Conservation (phyloP, 1,139 yeast species). For the Saccharomyces uvarum region DNA sequence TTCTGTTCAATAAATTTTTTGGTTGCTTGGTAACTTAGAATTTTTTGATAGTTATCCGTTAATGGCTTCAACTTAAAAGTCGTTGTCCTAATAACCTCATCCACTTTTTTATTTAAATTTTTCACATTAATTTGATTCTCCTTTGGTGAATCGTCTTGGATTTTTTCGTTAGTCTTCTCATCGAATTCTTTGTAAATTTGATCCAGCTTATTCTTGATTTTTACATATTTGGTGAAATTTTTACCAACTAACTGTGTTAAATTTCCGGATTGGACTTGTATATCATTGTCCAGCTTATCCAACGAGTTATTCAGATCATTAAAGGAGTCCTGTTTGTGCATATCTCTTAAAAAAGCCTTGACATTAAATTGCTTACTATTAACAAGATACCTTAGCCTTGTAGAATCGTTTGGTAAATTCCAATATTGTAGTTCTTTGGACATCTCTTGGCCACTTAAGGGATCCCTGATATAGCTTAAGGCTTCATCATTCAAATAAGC, state of each 20-base stretch:
- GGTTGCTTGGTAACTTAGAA: constrained; percentile 51
- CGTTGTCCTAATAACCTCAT: constrained; percentile 46
- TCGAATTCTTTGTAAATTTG: constrained; percentile 47
- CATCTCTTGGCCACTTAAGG: constrained; percentile 45
- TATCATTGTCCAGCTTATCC: constrained; percentile 49
- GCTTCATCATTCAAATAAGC: constrained; percentile 6
- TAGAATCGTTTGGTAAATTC: constrained; percentile 36
- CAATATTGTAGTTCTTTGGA: constrained; percentile 39
- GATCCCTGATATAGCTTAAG: constrained; percentile 40
- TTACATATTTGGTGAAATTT: constrained; percentile 68
- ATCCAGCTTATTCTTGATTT: constrained; percentile 63
- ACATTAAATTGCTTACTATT: constrained; percentile 70
- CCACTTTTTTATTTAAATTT: constrained; percentile 41
- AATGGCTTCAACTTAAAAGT: constrained; percentile 71
- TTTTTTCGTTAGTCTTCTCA: constrained; percentile 9
- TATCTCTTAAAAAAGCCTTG: constrained; percentile 55
- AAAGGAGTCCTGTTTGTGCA: constrained; percentile 66
- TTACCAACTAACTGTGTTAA: constrained; percentile 60
- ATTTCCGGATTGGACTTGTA: constrained; percentile 58
- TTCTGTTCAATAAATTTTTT: constrained; percentile 57
- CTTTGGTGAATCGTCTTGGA: constrained; percentile 7
- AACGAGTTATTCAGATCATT: constrained; percentile 53
- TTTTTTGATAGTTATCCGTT: constrained; percentile 53
- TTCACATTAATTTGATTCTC: constrained; percentile 33
- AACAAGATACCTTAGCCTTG: constrained; percentile 48